phyloP scores from a whole-genome alignment of 2,329 filamentous ascomycete genomes.

The Fusarium pseudograminearum region DNA sequence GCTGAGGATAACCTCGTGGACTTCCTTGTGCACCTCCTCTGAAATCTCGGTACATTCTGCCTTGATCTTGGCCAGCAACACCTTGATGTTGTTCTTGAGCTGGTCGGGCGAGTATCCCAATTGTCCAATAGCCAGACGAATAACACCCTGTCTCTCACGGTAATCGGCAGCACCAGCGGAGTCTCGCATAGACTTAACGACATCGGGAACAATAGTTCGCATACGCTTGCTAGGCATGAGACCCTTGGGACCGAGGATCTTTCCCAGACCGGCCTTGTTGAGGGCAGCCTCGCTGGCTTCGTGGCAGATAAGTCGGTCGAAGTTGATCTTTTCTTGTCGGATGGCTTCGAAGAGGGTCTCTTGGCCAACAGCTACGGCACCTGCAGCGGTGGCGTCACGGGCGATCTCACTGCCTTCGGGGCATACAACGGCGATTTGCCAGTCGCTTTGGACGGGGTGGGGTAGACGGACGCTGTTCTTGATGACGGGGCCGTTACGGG shows the following conservation, averaged over 20 bases:
- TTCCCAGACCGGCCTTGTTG: conserved; percentile 82
- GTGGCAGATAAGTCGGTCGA: conserved; percentile 91
- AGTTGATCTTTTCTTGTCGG: conserved; percentile 79
- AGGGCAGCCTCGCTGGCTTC: conserved; percentile 80
- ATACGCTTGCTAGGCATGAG: conserved; percentile 92
- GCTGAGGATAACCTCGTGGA: conserved; percentile 79
- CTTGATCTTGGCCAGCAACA: conserved; percentile 81
- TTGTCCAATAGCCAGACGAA: conserved; percentile 92
- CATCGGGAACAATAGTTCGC: conserved; percentile 88
- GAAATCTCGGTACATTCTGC: conserved; percentile 80
- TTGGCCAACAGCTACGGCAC: conserved; percentile 86
- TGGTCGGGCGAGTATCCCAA: conserved; percentile 89
- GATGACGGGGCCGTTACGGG: conserved; percentile 87
- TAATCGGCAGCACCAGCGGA: conserved; percentile 89
- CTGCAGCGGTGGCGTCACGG: conserved; percentile 78
- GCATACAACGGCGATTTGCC: conserved; percentile 90
- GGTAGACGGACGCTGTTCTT: conserved; percentile 90
- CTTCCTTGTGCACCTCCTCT: conserved; percentile 59
- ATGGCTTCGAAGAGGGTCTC: conserved; percentile 86
- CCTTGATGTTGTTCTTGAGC: conserved; percentile 85
- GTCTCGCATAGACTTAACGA: conserved; percentile 79
- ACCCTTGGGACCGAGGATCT: conserved; percentile 86
- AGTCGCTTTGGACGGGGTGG: conserved; percentile 88
- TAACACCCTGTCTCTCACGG: conserved; percentile 84
- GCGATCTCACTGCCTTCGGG: conserved; percentile 82